Evolutionary conservation across 306 rosid species (phyloP).

Genomic region (Canavalia ensiformis): DNA sequence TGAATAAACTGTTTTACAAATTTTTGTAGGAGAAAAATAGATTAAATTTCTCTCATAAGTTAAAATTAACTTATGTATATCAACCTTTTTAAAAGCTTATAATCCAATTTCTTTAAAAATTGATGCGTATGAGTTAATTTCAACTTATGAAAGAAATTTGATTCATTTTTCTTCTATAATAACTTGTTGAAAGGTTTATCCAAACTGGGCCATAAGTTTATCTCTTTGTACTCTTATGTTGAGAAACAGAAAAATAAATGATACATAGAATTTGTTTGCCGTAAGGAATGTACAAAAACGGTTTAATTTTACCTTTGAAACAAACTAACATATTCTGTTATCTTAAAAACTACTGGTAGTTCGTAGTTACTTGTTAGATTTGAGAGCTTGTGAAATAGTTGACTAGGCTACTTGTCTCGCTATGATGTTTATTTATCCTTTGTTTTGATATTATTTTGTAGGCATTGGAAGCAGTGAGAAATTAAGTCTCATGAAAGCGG

Average conservation of each 20-base stretch:
- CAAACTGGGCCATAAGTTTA: no score
- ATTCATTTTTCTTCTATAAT: no score
- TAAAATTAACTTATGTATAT: no score
- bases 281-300: neutral
- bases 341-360: neutral
- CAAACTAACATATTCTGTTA: neutral
- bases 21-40: no score
- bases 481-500: constrained; percentile 84
- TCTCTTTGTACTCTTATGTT: neutral
- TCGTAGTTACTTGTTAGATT: constrained; percentile 2
- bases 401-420: neutral
- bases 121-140: no score
- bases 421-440: constrained; percentile 19
- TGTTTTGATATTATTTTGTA: constrained; percentile 44
- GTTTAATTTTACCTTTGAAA: constrained; percentile 8
- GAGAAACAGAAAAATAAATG: neutral
- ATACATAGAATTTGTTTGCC: neutral
- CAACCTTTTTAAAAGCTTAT: no score
- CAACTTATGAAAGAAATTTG: no score
- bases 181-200: no score
- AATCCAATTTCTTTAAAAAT: no score
- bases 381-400: neutral
- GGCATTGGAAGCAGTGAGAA: constrained; percentile 67
- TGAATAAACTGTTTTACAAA: no score
- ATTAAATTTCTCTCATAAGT: no score